Evolutionary conservation across 352 stramenopile species (phyloP).

Genomic region (Pythium oligandrum): DNA sequence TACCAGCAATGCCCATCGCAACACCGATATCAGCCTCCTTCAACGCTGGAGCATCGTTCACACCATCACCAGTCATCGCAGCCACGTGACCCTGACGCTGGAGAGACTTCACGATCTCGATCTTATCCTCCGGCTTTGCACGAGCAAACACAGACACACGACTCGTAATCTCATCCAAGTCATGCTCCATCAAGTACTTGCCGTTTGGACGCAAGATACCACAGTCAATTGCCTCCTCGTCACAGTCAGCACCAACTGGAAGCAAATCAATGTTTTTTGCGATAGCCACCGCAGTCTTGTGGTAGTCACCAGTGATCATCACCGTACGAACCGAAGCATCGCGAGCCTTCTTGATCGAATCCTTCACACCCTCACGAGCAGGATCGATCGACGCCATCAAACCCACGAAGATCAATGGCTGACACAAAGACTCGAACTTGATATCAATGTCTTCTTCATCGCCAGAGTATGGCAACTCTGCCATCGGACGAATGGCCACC

Average conservation of each 20-base stretch:
- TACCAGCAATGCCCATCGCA: conserved; percentile 97
- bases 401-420: conserved; percentile 89
- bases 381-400: conserved; percentile 90
- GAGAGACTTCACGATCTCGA: conserved; percentile 92
- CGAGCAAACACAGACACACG: conserved; percentile 90
- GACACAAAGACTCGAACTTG: conserved; percentile 51
- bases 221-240: conserved; percentile 62
- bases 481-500: conserved; percentile 73
- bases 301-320: conserved; percentile 94
- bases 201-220: conserved; percentile 45
- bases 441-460: conserved; percentile 47
- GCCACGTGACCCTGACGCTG: conserved; percentile 81
- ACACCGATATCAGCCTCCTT: conserved; percentile 95
- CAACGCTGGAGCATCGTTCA: conserved; percentile 96
- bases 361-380: conserved; percentile 49
- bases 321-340: conserved; percentile 59
- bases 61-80: conserved; percentile 97
- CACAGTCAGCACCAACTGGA: conserved; percentile 28
- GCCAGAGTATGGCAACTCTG: conserved; percentile 32
- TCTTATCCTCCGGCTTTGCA: conserved; percentile 93
- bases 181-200: conserved; percentile 42
- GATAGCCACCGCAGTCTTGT: conserved; percentile 94
- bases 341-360: conserved; percentile 49
- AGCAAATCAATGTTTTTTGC: conserved; percentile 89
- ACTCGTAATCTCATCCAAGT: conserved; percentile 84